Percentiles rank a stretch among this genome's conserved stretches.
These are phyloP conservation scores for Pichia deserticola DNA, from an alignment of 805 yeast genomes.

Conservation along the genomic window DNA sequence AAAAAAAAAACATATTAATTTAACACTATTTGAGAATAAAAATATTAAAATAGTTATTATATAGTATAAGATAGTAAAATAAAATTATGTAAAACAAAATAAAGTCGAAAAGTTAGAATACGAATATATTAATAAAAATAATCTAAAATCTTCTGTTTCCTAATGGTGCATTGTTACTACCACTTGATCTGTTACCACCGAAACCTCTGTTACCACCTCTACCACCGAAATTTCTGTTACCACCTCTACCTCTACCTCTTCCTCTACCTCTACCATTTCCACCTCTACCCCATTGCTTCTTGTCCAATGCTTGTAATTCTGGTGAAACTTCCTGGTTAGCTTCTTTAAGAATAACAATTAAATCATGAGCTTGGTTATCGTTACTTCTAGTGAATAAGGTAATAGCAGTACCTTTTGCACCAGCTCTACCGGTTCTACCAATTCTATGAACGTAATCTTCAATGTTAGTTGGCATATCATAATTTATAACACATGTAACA, in stretches of 20 bases:
- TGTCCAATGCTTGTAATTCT: conserved; percentile 67
- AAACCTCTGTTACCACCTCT: conserved; percentile 30
- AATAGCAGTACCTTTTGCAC: conserved; percentile 90
- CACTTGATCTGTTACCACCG: conserved; percentile 18
- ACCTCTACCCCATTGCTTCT: conserved; percentile 55
- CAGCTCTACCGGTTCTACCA: conserved; percentile 99
- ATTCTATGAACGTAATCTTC: conserved; percentile 98
- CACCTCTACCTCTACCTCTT: conserved; percentile 28
- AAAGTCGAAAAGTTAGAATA: too few species aligned
- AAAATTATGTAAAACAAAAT: too few species aligned
- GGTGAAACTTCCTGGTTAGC: conserved; percentile 89
- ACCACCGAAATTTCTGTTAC: conserved; percentile 26
- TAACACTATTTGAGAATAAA: too few species aligned
- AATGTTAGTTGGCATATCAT: conserved; percentile 95
- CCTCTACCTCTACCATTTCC: conserved; percentile 40
- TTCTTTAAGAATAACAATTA: conserved; percentile 85
- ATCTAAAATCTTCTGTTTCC: conserved; percentile 31
- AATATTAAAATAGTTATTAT: too few species aligned
- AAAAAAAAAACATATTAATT: too few species aligned
- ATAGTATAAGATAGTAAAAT: too few species aligned
- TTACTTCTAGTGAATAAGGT: conserved; percentile 88
- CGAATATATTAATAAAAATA: too few species aligned
- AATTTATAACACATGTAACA: conserved; percentile 86
- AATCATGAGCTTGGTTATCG: conserved; percentile 81
- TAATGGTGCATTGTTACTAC: conserved; percentile 43